phyloP scores from a whole-genome alignment of 805 yeast genomes.

The Sugiyamaella qingdaonensis region DNA sequence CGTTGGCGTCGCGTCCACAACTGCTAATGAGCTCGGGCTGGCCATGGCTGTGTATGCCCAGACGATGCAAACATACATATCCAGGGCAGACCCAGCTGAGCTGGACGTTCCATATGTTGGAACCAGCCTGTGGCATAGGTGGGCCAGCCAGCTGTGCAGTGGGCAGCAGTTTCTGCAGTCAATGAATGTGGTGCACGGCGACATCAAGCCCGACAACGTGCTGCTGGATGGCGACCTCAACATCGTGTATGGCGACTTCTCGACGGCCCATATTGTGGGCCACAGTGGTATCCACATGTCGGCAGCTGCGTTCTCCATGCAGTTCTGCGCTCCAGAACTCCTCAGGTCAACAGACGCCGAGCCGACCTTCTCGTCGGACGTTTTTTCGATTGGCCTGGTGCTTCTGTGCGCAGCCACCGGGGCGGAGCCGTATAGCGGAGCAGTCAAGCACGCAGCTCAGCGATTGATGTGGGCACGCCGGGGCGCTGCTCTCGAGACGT shows the following conservation, averaged over 20 bases:
- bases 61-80: conserved; percentile 14
- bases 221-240: conserved; percentile 28
- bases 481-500: conserved; percentile 27
- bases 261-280: conserved; percentile 34
- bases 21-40: conserved; percentile 13
- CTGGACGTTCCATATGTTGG: conserved; percentile 25
- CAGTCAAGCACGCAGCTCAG: conserved; percentile 31
- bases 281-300: conserved; percentile 26
- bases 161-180: conserved; percentile 26
- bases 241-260: conserved; percentile 47
- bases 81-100: background rate
- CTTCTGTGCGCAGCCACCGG: conserved; percentile 46
- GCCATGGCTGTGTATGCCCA: conserved; percentile 20
- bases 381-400: conserved; percentile 45
- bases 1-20: conserved; percentile 11
- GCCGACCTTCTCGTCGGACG: conserved; percentile 40
- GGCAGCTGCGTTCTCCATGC: conserved; percentile 35
- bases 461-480: conserved; percentile 30
- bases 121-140: conserved; percentile 21
- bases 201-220: conserved; percentile 45
- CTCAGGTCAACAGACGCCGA: conserved; percentile 24
- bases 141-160: conserved; percentile 25
- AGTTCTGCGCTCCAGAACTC: conserved; percentile 48
- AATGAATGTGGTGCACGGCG: conserved; percentile 41
- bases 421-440: conserved; percentile 39